Evolutionary conservation across 345 rosid genomes (phyloP), one percentile per base, ranked within the genome.

Genomic region (Eucalyptus victrix): DNA sequence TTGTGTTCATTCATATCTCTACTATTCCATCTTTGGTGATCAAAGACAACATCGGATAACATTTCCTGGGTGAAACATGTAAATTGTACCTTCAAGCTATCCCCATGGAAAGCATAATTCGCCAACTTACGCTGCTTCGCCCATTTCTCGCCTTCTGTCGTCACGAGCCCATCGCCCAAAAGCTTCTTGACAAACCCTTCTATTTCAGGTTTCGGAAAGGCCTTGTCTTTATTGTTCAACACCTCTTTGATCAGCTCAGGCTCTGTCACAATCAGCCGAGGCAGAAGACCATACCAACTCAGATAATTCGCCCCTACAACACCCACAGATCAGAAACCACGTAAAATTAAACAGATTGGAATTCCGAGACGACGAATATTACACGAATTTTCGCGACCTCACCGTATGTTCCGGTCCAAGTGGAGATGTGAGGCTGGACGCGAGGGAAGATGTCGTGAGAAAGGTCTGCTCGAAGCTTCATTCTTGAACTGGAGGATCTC

Each of bases 41-140:
- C 19, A 28, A 53, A n/a, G 32, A 54, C n/a, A 23, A 47, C 30
- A 50, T 8, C 18, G 80, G 80, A 69, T 17, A 69, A 32, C 80
- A 69, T 32, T 69, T 69, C 42, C 42, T 69, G 80, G 58, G 14
- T n/a, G 50, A 56, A 56, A 85, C 24, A 81, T n/a, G 67, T n/a
- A 45, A 56, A 16, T 26, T 58, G 30, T 91, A 92, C 94, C 86
- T 89, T 93, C 88, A 95, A 90, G 91, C 90, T 80, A 47, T 95
- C 93, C 10, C 92, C 91, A 90, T 92, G 94, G 88, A 95, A 95
- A 62, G 93, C 94, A 40, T 91, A 90, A 86, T 91, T 93, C 47
- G 95, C 94, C 45, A 94, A 88, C 90, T 93, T 94, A 45, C 94
- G 93, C 37, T 87, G 88, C 89, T 86, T 94, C 4, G 15, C 58